phyloP scores from a whole-genome alignment of 1,284 basidiomycete genomes.

The Microbotryum silenes-acaulis region DNA sequence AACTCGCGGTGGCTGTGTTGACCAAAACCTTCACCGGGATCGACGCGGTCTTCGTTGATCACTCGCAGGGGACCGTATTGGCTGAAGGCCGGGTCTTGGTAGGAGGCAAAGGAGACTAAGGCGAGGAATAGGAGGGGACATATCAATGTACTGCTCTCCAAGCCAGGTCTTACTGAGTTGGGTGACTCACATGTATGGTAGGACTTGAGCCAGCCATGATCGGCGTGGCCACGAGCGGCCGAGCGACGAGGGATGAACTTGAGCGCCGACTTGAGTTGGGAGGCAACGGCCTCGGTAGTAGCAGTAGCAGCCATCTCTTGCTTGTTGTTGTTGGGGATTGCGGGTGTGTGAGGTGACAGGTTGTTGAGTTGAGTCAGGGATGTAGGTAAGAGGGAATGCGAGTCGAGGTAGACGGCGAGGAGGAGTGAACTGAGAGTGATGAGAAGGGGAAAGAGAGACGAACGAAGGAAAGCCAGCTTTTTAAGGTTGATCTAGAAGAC shows the following conservation, averaged over 20 bases:
- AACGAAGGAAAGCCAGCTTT: too few relatives aligned
- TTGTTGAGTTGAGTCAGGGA: too few relatives aligned
- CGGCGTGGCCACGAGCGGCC: constrained; percentile 56
- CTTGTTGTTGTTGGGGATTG: too few relatives aligned
- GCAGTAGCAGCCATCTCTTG: too few relatives aligned
- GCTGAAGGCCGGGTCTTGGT: constrained; percentile 12
- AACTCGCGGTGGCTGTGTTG: constrained; percentile 75
- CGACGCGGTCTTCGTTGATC: constrained; percentile 85
- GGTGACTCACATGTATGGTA: constrained; percentile 25
- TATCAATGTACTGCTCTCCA: background rate
- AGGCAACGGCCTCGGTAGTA: too few relatives aligned
- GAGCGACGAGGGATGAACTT: constrained; percentile 28
- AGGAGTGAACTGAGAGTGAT: too few relatives aligned
- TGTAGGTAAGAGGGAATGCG: too few relatives aligned
- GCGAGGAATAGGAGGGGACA: background rate
- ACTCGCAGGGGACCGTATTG: constrained; percentile 46
- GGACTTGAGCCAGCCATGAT: constrained; percentile 77
- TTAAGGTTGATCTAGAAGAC: too few relatives aligned
- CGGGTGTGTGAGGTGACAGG: too few relatives aligned
- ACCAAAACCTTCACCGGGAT: constrained; percentile 69
- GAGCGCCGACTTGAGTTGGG: constrained; percentile 12
- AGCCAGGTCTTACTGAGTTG: background rate
- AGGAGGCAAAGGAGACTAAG: constrained; percentile 19
- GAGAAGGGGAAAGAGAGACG: too few relatives aligned
- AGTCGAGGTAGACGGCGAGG: too few relatives aligned